A percentile compares a stretch with the other conserved stretches of the same genome.
Conservation (phyloP, 257 asterid genomes). For the Solanum neorickii region DNA sequence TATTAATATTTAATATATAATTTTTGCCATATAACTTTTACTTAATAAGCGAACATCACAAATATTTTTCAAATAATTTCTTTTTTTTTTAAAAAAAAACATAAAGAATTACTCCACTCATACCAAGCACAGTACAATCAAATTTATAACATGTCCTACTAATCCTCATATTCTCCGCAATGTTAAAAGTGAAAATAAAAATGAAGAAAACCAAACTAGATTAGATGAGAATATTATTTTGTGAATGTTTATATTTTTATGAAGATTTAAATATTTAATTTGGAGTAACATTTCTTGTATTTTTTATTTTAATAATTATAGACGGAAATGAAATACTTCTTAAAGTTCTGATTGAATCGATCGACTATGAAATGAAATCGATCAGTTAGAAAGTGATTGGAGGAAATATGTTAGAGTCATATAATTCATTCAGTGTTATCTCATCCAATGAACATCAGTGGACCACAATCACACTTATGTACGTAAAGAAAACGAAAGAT, state of each 20-base stretch:
- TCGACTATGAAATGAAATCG: background rate
- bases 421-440: background rate
- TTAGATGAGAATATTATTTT: background rate
- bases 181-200: background rate
- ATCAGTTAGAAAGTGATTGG: background rate
- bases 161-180: background rate
- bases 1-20: too few species aligned
- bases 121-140: background rate
- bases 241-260: background rate
- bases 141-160: background rate
- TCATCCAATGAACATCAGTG: background rate
- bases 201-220: too few species aligned
- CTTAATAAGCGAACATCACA: background rate
- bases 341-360: background rate
- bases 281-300: background rate
- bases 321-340: background rate
- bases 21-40: too few species aligned
- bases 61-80: too few species aligned
- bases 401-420: background rate
- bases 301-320: background rate
- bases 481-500: conserved; percentile 14
- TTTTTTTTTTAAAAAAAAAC: too few species aligned
- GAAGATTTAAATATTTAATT: background rate
- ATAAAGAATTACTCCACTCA: background rate
- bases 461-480: background rate